These are phyloP conservation scores for Penicillium brevicompactum DNA, from an alignment of 2,329 filamentous ascomycete species.

Conservation along the genomic window DNA sequence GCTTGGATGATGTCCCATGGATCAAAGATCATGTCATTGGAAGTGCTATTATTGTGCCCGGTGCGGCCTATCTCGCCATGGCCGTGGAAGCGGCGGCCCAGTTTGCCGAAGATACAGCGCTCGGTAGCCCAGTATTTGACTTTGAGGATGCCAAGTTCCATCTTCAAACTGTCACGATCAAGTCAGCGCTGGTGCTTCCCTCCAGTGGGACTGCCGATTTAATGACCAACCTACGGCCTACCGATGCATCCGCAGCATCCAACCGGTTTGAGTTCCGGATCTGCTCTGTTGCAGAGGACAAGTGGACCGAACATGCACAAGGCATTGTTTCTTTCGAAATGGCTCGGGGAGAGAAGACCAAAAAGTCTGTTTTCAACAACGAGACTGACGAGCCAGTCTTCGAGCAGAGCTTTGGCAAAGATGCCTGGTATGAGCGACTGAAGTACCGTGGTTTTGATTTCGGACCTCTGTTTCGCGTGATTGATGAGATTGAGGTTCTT, in stretches of 20 bases:
- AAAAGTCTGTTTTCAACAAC: background rate
- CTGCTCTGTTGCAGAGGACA: background rate
- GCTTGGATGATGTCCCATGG: slow-evolving; percentile 32
- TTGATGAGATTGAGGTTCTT: background rate
- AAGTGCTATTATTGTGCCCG: slow-evolving; percentile 34
- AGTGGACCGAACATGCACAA: background rate
- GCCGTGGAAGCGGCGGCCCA: slow-evolving; percentile 25
- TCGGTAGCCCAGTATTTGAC: background rate
- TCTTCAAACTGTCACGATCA: background rate
- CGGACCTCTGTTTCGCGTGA: background rate
- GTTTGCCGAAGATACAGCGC: background rate
- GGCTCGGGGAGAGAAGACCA: background rate
- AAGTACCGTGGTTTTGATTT: background rate
- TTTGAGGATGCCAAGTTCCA: background rate
- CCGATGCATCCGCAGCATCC: background rate
- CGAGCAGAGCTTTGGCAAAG: background rate
- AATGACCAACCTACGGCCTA: background rate
- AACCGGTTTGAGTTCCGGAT: background rate
- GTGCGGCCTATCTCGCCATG: slow-evolving; percentile 25
- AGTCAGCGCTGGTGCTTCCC: background rate
- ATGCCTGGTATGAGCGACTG: background rate
- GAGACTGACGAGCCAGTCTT: background rate
- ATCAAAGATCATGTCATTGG: slow-evolving; percentile 34
- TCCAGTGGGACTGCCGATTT: background rate
- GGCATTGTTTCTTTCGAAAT: background rate